phyloP scores from a whole-genome alignment of 2,329 filamentous ascomycete species.

The Ambrosiella beaveri region DNA sequence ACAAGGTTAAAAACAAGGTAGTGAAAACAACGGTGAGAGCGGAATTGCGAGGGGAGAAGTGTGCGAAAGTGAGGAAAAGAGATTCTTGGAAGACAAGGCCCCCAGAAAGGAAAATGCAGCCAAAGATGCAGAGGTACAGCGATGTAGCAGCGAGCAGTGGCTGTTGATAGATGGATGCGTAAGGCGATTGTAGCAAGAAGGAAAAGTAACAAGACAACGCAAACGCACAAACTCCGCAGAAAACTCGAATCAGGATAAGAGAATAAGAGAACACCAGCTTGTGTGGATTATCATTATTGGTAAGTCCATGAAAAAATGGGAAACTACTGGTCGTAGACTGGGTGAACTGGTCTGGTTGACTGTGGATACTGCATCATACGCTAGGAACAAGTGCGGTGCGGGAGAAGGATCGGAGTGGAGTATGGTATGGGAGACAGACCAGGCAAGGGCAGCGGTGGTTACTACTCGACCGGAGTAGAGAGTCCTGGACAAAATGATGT shows the following conservation, averaged over 20 bases:
- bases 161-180: neutral
- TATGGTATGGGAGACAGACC: neutral
- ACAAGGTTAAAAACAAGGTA: conserved; percentile 2
- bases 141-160: neutral
- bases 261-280: neutral
- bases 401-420: neutral
- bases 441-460: neutral
- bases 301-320: neutral
- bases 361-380: neutral
- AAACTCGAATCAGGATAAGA: neutral
- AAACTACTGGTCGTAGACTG: no score
- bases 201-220: neutral
- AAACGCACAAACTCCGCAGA: neutral
- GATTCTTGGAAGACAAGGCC: neutral
- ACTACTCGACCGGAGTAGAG: neutral
- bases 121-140: neutral
- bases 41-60: conserved; percentile 1
- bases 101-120: conserved; percentile 1
- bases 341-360: neutral
- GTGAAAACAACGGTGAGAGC: conserved; percentile 1
- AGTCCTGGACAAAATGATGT: neutral
- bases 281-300: neutral
- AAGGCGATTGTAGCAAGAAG: neutral
- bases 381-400: neutral
- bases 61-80: neutral